Base-by-base conservation (phyloP, 345 rosid species). In the Iberis pinnata region DNA sequence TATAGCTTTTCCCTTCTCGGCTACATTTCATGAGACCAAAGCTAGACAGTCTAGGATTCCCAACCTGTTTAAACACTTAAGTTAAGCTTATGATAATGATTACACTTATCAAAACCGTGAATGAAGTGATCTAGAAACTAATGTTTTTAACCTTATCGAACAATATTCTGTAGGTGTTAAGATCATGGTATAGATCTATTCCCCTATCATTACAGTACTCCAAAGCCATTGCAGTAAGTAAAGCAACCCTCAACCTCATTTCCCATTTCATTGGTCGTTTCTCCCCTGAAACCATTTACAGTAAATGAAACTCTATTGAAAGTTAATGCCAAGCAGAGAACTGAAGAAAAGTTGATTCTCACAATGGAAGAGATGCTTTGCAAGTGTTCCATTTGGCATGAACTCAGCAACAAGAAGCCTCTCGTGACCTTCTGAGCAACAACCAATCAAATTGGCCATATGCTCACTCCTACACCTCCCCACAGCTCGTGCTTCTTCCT, bases 221-320 rank as follows among this genome's bases (percentile, higher is more conserved):
- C 62, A 92, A 65, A 8, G 98, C 95, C 70, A 74, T 82, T 6
- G 94, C 94, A 74, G 82, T 65, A 67, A 70, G 78, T 18, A 85
- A 66, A n/a, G 97, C 94, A 70, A 88, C 98, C 49, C 93, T 77
- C 66, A 88, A 58, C 64, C 97, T 83, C 90, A 83, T 92, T 64
- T 88, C 82, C 98, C 97, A 92, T 78, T 85, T 85, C 98, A 92
- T 92, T 3, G 97, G 98, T 65, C 80, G 85, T 58, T 70, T 83
- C 69, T 92, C 98, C 98, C 98, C 98, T 88, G 62, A 38, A 53
- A 20, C 36, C 26, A 44, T 27, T 58, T 12, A 51, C 20, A 37
- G 29, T 27, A 26, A 49, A 36, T 12, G 31, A 27, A 49, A 17
- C 22, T 10, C 12, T 10, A 7, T 26, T 0, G 1, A 4, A 48